Evolutionary conservation across 305 asterid genomes (phyloP).

Genomic region (Fraxinus velutina): DNA sequence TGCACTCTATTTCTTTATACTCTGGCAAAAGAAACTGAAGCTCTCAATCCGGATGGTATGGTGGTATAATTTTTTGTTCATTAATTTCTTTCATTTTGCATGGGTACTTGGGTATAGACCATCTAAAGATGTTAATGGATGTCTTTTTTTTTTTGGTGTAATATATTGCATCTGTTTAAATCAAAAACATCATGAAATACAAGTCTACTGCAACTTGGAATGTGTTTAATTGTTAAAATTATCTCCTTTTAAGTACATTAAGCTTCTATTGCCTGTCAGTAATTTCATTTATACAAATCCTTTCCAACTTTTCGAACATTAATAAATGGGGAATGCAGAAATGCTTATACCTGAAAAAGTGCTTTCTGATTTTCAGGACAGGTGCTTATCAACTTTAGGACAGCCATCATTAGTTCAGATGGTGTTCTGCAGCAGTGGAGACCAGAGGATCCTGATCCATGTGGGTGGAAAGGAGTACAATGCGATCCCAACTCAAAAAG

Average conservation of each 20-base stretch:
- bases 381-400: conserved; percentile 84
- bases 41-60: conserved; percentile 65
- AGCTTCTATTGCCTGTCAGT: conserved; percentile 13
- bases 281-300: not conserved
- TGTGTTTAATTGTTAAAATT: conserved; percentile 1
- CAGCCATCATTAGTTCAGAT: conserved; percentile 69
- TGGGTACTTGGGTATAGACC: not conserved
- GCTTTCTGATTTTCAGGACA: conserved; percentile 54
- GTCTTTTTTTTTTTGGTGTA: not conserved
- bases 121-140: not conserved
- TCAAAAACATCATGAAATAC: not conserved
- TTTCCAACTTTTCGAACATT: not conserved
- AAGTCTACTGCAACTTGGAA: conserved; percentile 5
- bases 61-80: not conserved
- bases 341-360: not conserved
- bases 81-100: conserved; percentile 12
- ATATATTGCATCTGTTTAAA: not conserved
- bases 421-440: conserved; percentile 84
- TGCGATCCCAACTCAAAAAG: conserved; percentile 76
- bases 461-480: conserved; percentile 92
- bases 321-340: not conserved
- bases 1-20: conserved; percentile 36
- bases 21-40: conserved; percentile 33
- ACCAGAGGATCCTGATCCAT: conserved; percentile 92
- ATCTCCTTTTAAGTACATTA: conserved; percentile 13